Evolutionary conservation across 1,284 basidiomycete species (phyloP).

Genomic region (Anthracocystis panici-leucophaei): DNA sequence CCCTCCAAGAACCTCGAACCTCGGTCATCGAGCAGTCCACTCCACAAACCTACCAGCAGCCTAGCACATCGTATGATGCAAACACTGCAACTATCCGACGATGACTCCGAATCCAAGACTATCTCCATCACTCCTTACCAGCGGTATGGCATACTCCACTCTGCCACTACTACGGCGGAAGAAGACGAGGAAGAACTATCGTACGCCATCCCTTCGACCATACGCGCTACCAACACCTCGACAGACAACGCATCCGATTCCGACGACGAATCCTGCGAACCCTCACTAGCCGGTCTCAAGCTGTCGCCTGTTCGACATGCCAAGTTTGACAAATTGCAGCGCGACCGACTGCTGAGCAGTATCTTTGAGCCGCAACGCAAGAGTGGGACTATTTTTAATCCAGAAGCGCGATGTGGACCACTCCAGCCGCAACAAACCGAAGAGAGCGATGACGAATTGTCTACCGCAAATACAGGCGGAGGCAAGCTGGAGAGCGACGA

Average conservation of each 20-base stretch:
- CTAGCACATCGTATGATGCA: not conserved
- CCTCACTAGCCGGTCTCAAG: constrained; percentile 28
- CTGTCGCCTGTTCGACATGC: constrained; percentile 30
- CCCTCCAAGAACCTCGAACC: not conserved
- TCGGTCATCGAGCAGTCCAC: too few species aligned
- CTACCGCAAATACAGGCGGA: not conserved
- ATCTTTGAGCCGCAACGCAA: constrained; percentile 21
- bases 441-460: not conserved
- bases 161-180: not conserved
- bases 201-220: too few species aligned
- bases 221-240: not conserved
- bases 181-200: constrained; percentile 27
- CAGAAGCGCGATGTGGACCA: constrained; percentile 28
- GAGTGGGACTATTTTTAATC: constrained; percentile 7
- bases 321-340: not conserved
- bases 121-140: constrained; percentile 50
- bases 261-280: constrained; percentile 1
- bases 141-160: constrained; percentile 28
- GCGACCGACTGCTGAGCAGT: constrained; percentile 11
- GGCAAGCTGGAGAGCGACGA: constrained; percentile 12
- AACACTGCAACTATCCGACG: constrained; percentile 23
- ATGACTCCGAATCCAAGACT: constrained; percentile 13
- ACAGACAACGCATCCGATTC: not conserved
- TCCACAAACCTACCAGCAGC: constrained; percentile 2
- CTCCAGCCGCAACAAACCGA: constrained; percentile 8